Evolutionary conservation across 768 basidiomycete species (phyloP).

Genomic region (Suillus spraguei): DNA sequence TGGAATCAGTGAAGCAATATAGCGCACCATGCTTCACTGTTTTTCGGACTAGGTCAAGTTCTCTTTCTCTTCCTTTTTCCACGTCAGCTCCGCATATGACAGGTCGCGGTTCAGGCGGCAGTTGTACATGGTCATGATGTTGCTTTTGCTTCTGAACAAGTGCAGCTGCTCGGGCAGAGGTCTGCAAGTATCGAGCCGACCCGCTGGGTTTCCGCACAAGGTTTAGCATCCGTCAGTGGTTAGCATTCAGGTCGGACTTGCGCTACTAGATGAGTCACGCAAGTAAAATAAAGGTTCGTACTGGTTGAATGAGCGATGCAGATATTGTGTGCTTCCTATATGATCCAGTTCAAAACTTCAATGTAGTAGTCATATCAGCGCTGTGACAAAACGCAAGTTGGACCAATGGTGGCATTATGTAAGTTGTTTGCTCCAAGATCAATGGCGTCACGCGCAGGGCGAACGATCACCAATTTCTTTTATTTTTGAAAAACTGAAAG

Average conservation of each 20-base stretch:
- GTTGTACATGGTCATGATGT: background rate
- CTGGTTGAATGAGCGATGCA: background rate
- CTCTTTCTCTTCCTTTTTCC: slow-evolving; percentile 3
- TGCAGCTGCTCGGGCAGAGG: slow-evolving; percentile 12
- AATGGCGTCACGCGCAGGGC: no score
- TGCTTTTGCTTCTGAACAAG: slow-evolving; percentile 8
- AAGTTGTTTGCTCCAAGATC: no score
- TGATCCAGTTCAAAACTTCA: no score
- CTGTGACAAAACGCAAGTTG: no score
- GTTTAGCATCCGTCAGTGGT: slow-evolving; percentile 13
- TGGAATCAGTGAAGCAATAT: background rate
- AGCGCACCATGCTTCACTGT: slow-evolving; percentile 13
- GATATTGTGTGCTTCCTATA: no score
- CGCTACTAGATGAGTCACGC: background rate
- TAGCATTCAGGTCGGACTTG: background rate
- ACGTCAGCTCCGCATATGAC: background rate
- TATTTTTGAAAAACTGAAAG: no score
- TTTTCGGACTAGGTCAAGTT: background rate
- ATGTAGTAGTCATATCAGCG: no score
- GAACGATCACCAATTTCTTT: no score
- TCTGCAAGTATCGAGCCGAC: slow-evolving; percentile 12
- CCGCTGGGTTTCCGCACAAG: slow-evolving; percentile 11
- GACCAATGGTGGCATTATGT: no score
- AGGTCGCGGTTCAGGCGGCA: slow-evolving; percentile 2
- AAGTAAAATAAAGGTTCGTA: background rate